Base-by-base conservation (phyloP, 2,329 filamentous ascomycete genomes). In the Zalaria sp. region DNA sequence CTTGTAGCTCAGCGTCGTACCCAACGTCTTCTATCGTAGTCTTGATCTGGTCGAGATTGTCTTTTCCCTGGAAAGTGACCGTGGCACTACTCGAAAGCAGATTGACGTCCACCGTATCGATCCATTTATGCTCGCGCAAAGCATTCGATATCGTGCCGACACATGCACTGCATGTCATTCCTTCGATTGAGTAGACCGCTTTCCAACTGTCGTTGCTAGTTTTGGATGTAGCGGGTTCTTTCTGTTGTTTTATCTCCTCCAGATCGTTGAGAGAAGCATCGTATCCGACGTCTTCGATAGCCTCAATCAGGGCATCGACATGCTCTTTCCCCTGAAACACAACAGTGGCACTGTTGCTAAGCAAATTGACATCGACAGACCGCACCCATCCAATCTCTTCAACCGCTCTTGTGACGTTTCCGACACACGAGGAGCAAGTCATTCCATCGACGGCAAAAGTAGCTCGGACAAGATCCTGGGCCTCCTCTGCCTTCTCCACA, bases 91-190 rank as follows among this genome's bases (percentile, higher is more conserved):
- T 66, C 1, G 67, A 64, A 27, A 76, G 52, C 4, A 73, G 59
- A 46, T 69, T 72, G 28, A 77, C 62, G 29, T 68, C 64, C 29
- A 67, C 66, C 35, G 61, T 55, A 8, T 58, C 57, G 5, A 75
- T 60, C 53, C 66, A 73, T 2, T 59, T 44, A 5, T 67, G 51
- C 34, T 64, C 56, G 42, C 68, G 53, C 5, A 77, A 47, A 2
- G 65, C 67, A 38, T 61, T 56, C 0, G 62, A 68, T 38, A 77
- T 61, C 26, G 64, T 60, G 8, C 63, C 65, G 3, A 71, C 66
- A 48, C 73, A 77, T 4, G 72, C 65, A 40, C 69, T 69, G 51
- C 72, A 77, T 3, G 72, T 76, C 71, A 77, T 75, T 9, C 73
- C 73, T 10, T 62, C 63, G 37, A 77, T 67, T 9, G 66, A 64